A percentile compares a stretch with the other conserved stretches of the same genome.
Evolutionary conservation across 176 grass and related monocot genomes (phyloP).

Genomic region (Triticum monococcum): DNA sequence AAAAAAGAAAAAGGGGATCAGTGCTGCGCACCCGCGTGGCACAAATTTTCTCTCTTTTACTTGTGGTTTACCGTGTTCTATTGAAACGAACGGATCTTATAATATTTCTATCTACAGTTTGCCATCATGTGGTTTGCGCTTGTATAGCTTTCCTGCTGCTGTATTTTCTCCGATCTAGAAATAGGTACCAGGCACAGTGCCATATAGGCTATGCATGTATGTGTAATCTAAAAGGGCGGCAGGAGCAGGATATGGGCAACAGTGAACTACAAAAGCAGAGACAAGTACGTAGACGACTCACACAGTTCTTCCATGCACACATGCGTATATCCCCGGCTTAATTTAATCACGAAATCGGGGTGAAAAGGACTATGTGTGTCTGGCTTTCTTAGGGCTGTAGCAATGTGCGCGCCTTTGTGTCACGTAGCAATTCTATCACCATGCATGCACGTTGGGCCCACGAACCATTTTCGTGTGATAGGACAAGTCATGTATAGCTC

Average conservation of each 20-base stretch:
- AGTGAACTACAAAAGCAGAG: constrained; percentile 48
- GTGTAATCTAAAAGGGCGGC: constrained; percentile 5
- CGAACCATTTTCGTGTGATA: constrained; percentile 51
- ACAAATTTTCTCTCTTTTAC: too few species aligned
- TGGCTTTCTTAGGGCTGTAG: constrained; percentile 41
- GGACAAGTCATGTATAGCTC: constrained; percentile 49
- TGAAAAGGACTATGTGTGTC: constrained; percentile 31
- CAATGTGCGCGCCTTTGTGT: constrained; percentile 49
- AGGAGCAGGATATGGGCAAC: constrained; percentile 33
- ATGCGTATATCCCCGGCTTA: not conserved
- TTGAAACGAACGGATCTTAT: too few species aligned
- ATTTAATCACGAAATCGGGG: constrained; percentile 10
- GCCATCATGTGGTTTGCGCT: too few species aligned
- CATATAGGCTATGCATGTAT: not conserved
- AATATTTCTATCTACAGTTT: too few species aligned
- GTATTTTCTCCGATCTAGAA: not conserved
- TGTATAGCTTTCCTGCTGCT: not conserved
- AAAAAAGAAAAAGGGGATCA: too few species aligned
- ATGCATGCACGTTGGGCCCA: constrained; percentile 28
- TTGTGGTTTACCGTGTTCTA: too few species aligned
- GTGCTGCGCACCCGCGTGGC: too few species aligned
- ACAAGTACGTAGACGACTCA: constrained; percentile 36
- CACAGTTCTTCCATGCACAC: not conserved
- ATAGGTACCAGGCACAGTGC: not conserved
- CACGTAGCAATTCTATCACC: constrained; percentile 39